Percentiles rank a stretch among this genome's conserved stretches.
These are phyloP conservation scores for Lasiodiplodia hormozganensis DNA, from an alignment of 2,329 filamentous ascomycete genomes.

Conservation along the genomic window DNA sequence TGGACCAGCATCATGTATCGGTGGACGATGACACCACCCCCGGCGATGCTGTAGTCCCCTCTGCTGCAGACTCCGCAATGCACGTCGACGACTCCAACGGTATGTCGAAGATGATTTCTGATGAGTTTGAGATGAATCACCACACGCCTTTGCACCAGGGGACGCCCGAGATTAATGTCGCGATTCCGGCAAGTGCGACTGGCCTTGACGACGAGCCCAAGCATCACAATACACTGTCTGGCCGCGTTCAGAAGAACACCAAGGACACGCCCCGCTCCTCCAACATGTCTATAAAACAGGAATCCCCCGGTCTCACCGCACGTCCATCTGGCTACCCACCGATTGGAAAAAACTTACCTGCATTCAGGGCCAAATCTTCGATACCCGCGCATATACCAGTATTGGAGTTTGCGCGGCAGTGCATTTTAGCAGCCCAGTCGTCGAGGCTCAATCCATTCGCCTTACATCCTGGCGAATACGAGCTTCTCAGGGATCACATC, in stretches of 20 bases:
- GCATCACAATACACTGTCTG: background rate
- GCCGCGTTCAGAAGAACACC: background rate
- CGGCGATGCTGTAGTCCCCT: background rate
- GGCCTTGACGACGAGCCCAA: slow-evolving; percentile 12
- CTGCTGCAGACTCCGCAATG: background rate
- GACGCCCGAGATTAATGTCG: slow-evolving; percentile 15
- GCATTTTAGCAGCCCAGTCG: slow-evolving; percentile 85
- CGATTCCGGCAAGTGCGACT: slow-evolving; percentile 8
- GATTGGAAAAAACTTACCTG: slow-evolving; percentile 49
- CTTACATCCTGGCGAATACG: slow-evolving; percentile 83
- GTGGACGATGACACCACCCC: slow-evolving; percentile 13
- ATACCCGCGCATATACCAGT: slow-evolving; percentile 78
- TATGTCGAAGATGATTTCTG: slow-evolving; percentile 31
- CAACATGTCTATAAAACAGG: slow-evolving; percentile 24
- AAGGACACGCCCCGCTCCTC: slow-evolving; percentile 20
- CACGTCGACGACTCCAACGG: background rate
- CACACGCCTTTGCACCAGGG: slow-evolving; percentile 9
- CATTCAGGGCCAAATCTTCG: slow-evolving; percentile 72
- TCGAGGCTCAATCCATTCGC: slow-evolving; percentile 90
- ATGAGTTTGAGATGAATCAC: slow-evolving; percentile 25
- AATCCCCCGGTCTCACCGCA: slow-evolving; percentile 26
- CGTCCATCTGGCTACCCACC: slow-evolving; percentile 48
- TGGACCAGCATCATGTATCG: slow-evolving; percentile 19
- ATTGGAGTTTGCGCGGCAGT: slow-evolving; percentile 87
- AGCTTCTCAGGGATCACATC: slow-evolving; percentile 78